These are phyloP conservation scores for Dioscorea dumetorum DNA, from an alignment of 106 monocot genomes.

Conservation along the genomic window DNA sequence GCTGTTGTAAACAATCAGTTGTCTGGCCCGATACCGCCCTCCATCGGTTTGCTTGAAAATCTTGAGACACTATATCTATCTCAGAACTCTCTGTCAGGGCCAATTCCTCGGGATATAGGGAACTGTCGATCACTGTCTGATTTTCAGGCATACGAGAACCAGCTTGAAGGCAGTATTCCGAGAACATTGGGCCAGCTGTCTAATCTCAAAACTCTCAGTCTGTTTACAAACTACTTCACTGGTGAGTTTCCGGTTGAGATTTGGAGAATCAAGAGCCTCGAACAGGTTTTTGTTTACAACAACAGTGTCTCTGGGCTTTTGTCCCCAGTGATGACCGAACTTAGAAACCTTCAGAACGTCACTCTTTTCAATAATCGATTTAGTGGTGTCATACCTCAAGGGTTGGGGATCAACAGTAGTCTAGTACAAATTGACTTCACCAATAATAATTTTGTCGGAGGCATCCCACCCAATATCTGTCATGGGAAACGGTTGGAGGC, in stretches of 20 bases:
- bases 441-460: constrained; percentile 56
- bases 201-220: constrained; percentile 30
- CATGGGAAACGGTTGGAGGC: constrained; percentile 23
- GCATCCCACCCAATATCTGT: constrained; percentile 62
- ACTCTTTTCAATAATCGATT: constrained; percentile 57
- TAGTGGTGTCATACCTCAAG: constrained; percentile 58
- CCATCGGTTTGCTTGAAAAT: constrained; percentile 38
- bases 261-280: constrained; percentile 53
- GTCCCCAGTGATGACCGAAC: constrained; percentile 40
- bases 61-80: constrained; percentile 39
- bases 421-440: constrained; percentile 48
- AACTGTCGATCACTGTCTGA: constrained; percentile 39
- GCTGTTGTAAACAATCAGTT: constrained; percentile 30
- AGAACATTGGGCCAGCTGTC: constrained; percentile 41
- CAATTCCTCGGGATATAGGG: constrained; percentile 64
- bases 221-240: constrained; percentile 50
- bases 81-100: constrained; percentile 45
- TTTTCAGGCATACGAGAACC: constrained; percentile 47
- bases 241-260: constrained; percentile 67
- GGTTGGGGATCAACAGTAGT: constrained; percentile 46
- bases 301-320: constrained; percentile 60
- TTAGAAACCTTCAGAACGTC: constrained; percentile 54
- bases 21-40: constrained; percentile 59
- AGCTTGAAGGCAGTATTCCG: constrained; percentile 60
- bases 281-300: constrained; percentile 41